Percentiles rank a stretch among this genome's conserved stretches.
Conservation (phyloP, 805 yeast genomes). For the Suhomyces faveliae region DNA sequence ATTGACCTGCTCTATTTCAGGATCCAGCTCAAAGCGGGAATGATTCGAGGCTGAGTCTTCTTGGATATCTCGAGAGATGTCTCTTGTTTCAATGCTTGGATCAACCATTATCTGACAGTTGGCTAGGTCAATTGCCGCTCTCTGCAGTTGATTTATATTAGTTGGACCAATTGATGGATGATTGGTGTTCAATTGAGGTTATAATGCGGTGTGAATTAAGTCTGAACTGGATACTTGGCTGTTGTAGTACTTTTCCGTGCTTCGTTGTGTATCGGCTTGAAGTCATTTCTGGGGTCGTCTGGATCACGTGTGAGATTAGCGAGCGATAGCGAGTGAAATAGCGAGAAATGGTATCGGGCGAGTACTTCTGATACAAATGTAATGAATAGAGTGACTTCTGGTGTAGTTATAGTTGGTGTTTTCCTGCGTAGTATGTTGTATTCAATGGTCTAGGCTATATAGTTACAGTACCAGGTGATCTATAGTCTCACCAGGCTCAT, state of each 20-base stretch:
- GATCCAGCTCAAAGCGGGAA: background rate
- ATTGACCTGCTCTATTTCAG: background rate
- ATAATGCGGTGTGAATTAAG: background rate
- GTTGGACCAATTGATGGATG: background rate
- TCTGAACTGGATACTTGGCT: background rate
- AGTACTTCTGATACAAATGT: too few relatives aligned
- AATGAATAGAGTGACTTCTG: too few relatives aligned
- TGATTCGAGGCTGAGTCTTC: background rate
- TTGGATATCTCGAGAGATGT: background rate
- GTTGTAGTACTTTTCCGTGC: background rate
- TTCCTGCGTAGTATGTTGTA: too few relatives aligned
- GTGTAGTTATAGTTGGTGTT: too few relatives aligned
- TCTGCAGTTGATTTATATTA: background rate
- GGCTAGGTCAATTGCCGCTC: background rate
- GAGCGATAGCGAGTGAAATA: background rate
- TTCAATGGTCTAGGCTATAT: too few relatives aligned
- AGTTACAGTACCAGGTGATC: background rate
- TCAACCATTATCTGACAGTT: background rate
- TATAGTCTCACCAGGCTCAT: background rate
- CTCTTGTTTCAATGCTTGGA: background rate
- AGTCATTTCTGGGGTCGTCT: background rate
- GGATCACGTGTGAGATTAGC: background rate
- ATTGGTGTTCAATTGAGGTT: background rate
- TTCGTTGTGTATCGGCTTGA: background rate
- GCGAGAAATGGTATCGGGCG: too few relatives aligned